Percentiles rank a stretch among this genome's conserved stretches.
These are phyloP conservation scores for Populus hybrid DNA, from an alignment of 441 rosid species.

Conservation along the genomic window DNA sequence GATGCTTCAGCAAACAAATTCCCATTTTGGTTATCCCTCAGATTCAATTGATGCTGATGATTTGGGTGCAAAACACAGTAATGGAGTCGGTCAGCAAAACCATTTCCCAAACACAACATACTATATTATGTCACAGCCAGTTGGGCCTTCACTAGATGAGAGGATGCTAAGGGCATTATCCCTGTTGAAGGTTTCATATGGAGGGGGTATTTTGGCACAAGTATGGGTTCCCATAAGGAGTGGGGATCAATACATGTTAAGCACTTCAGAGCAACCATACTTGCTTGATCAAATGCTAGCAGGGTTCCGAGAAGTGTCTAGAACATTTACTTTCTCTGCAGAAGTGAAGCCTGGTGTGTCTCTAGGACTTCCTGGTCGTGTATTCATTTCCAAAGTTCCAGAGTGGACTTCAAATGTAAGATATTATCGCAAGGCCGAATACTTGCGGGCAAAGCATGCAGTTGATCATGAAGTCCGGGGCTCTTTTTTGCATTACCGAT, in stretches of 20 bases:
- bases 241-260: constrained; percentile 62
- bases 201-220: constrained; percentile 84
- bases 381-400: constrained; percentile 73
- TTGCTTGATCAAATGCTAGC: constrained; percentile 73
- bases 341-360: constrained; percentile 52
- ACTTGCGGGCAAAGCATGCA: constrained; percentile 63
- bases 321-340: constrained; percentile 68
- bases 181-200: constrained; percentile 62
- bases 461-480: constrained; percentile 64
- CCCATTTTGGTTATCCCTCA: constrained; percentile 30
- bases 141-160: constrained; percentile 62
- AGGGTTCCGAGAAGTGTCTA: constrained; percentile 88
- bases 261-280: constrained; percentile 80
- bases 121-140: constrained; percentile 37
- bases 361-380: constrained; percentile 92
- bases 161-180: constrained; percentile 82
- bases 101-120: constrained; percentile 20
- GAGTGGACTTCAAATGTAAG: constrained; percentile 88
- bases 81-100: constrained; percentile 22
- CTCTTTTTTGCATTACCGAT: constrained; percentile 84
- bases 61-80: constrained; percentile 28
- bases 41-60: constrained; percentile 30
- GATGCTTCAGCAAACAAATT: constrained; percentile 30
- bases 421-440: constrained; percentile 67
- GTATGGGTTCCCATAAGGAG: constrained; percentile 75